Percentiles rank a stretch among this genome's conserved stretches.
Evolutionary conservation across 257 asterid genomes (phyloP).

Genomic region (Handroanthus guayacan): DNA sequence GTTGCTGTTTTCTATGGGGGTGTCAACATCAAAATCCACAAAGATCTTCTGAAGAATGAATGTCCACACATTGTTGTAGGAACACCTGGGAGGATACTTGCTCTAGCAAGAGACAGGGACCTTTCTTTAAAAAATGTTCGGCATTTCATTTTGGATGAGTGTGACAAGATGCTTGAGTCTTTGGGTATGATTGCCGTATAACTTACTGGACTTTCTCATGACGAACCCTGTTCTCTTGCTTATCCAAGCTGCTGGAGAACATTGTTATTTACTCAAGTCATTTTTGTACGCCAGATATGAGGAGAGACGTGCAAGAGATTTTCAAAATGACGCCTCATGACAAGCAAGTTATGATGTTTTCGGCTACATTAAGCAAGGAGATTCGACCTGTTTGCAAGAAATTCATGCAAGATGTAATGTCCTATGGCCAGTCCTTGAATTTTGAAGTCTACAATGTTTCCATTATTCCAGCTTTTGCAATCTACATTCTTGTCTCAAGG

Average conservation of each 20-base stretch:
- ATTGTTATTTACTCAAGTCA: slow-evolving; percentile 8
- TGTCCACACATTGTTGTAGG: slow-evolving; percentile 94
- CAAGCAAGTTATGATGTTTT: slow-evolving; percentile 98
- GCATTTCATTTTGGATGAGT: slow-evolving; percentile 89
- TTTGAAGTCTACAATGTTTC: slow-evolving; percentile 64
- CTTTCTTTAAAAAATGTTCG: slow-evolving; percentile 81
- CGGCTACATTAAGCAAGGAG: slow-evolving; percentile 97
- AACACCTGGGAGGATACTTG: slow-evolving; percentile 90
- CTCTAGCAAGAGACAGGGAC: slow-evolving; percentile 81
- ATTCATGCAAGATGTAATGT: slow-evolving; percentile 99
- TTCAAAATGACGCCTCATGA: slow-evolving; percentile 97
- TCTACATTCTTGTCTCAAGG: slow-evolving; percentile 45
- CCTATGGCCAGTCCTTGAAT: slow-evolving; percentile 83
- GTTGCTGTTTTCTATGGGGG: slow-evolving; percentile 94
- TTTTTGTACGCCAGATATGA: slow-evolving; percentile 68
- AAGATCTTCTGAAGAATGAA: slow-evolving; percentile 88
- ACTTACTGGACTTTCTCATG: background rate
- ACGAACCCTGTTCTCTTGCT: background rate
- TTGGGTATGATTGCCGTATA: slow-evolving; percentile 59
- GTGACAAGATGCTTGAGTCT: slow-evolving; percentile 96
- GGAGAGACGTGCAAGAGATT: slow-evolving; percentile 93
- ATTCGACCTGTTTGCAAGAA: slow-evolving; percentile 97
- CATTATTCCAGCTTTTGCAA: slow-evolving; percentile 63
- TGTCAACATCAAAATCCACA: slow-evolving; percentile 75
- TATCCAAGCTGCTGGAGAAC: background rate